Base-by-base conservation (phyloP, 108 stramenopile genomes). In the Pseudonitzschia multistriata region DNA sequence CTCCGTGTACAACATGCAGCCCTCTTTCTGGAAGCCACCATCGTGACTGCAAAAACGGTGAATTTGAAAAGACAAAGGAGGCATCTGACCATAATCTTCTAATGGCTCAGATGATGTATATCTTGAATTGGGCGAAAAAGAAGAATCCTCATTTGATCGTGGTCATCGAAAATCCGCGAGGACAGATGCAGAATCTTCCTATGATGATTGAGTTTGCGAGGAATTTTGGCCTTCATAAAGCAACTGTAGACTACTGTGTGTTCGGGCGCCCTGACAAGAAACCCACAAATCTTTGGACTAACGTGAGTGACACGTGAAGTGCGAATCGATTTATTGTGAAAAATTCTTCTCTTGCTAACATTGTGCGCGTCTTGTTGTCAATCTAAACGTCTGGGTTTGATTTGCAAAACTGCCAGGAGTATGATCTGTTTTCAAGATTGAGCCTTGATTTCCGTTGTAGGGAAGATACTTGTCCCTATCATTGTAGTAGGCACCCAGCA, bases 241-340 rank as follows among this genome's bases (percentile, higher is more conserved):
- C 39, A 15, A 28, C 25, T 19, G 63, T 77, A 2, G 19, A 77
- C 47, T 77, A 77, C 35, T 77, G 76, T 71, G 76, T 70, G 7
- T 77, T 77, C 71, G 76, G 70, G 21, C 70, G 76, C 4, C 30
- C 21, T 27, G 76, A 77, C 27, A 63, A 71, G 35, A 77, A 77
- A 42, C 76, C 76, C 6, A 77, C 76, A 21, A 7, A 67, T 54
- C 67, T 77, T 19, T 77, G 76, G 76, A 77, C 76, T 1, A 77
- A 77, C 40, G 72, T 67, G 40, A 60, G 69, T 70, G 21, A 13
- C 42, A 45, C 42, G 17, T 17, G 17, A 4, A 45, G 17, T 45
- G 6, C 25, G 42, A 22, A 42, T 40, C 59, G 28, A 29, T 61
- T n/a, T 37, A 14, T 2, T 62, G 8, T 30, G 28, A 56, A 17